phyloP scores from a whole-genome alignment of 805 yeast species.

The Candida saitoana region DNA sequence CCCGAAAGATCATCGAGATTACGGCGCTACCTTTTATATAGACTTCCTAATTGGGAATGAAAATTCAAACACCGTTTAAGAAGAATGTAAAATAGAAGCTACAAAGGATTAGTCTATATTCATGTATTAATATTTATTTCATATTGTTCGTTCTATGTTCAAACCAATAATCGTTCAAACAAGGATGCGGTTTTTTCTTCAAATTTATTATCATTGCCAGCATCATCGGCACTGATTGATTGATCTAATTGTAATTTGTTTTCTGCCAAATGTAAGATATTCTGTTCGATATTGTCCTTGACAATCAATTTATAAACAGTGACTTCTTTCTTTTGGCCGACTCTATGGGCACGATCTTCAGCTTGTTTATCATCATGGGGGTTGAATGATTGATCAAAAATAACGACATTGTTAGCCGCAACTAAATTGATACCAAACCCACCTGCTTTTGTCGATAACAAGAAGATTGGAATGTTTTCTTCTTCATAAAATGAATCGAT shows the following conservation, averaged over 20 bases:
- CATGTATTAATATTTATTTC: too few relatives aligned
- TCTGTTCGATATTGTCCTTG: conserved; percentile 80
- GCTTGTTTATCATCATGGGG: conserved; percentile 99
- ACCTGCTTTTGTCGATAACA: conserved; percentile 94
- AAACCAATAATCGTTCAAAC: conserved; percentile 48
- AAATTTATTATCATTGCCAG: conserved; percentile 31
- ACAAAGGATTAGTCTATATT: too few relatives aligned
- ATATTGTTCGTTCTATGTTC: conserved; percentile 1
- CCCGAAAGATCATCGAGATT: too few relatives aligned
- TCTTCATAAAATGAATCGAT: conserved; percentile 88
- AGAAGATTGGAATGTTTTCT: conserved; percentile 73
- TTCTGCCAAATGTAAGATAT: conserved; percentile 78
- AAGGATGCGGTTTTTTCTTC: conserved; percentile 53
- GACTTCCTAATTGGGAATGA: not conserved
- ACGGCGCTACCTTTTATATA: not conserved
- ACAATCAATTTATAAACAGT: conserved; percentile 71
- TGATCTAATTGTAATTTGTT: conserved; percentile 85
- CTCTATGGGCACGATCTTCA: conserved; percentile 97
- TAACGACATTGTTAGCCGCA: conserved; percentile 88
- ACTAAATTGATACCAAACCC: conserved; percentile 97
- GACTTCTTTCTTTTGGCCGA: conserved; percentile 87
- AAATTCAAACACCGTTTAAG: too few relatives aligned
- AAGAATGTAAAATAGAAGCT: not conserved
- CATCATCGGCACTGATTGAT: conserved; percentile 40
- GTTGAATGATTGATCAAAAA: conserved; percentile 90